phyloP scores from a whole-genome alignment of 1,139 yeast species.

The Arxiozyma slooffiae region DNA sequence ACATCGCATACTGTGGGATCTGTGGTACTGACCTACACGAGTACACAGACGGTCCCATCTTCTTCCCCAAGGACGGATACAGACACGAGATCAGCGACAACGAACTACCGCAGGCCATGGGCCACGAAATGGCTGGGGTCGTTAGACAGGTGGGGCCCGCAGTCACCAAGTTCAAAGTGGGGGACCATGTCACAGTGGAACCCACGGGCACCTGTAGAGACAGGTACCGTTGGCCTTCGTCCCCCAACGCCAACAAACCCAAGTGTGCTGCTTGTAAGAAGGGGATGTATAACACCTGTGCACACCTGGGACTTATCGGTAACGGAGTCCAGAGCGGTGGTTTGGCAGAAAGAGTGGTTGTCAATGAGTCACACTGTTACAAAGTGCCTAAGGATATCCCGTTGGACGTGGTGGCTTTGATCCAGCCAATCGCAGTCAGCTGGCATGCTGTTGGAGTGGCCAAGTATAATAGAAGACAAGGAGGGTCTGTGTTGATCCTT shows the following conservation, averaged over 20 bases:
- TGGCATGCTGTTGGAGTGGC: conserved; percentile 49
- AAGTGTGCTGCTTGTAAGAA: conserved; percentile 39
- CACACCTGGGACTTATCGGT: conserved; percentile 37
- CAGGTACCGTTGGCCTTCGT: conserved; percentile 28
- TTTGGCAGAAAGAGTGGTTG: conserved; percentile 41
- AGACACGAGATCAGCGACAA: conserved; percentile 31
- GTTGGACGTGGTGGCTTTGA: conserved; percentile 45
- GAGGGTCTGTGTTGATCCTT: conserved; percentile 43
- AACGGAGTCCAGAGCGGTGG: conserved; percentile 45
- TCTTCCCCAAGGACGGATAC: conserved; percentile 34
- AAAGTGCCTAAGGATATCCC: conserved; percentile 42
- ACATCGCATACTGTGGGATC: conserved; percentile 47
- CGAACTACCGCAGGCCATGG: conserved; percentile 40
- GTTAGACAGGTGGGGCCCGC: conserved; percentile 34
- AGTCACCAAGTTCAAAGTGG: conserved; percentile 30
- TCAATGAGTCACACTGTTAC: conserved; percentile 39
- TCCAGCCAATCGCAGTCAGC: conserved; percentile 49
- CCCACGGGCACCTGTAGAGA: conserved; percentile 48
- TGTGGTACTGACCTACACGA: conserved; percentile 55
- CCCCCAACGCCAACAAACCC: conserved; percentile 18
- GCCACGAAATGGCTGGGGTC: conserved; percentile 50
- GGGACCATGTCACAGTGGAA: conserved; percentile 43
- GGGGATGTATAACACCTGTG: conserved; percentile 42
- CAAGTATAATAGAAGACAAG: conserved; percentile 32
- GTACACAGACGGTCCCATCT: conserved; percentile 44